phyloP scores from a whole-genome alignment of 2,329 filamentous ascomycete species.

The Spiromastix sp. region DNA sequence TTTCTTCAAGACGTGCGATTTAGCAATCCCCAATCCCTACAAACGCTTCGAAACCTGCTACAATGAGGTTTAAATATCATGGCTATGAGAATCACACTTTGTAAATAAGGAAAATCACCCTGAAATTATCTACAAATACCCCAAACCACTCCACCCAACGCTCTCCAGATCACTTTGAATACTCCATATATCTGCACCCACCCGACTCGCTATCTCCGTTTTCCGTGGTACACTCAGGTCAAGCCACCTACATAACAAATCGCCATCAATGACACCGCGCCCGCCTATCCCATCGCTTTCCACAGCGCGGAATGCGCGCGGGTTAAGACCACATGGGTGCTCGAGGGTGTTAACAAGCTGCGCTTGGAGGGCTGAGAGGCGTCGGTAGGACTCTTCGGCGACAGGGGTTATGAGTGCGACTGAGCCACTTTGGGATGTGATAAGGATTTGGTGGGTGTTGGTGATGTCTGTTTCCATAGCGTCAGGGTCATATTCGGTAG shows the following conservation, averaged over 20 bases:
- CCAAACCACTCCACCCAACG: slow-evolving; percentile 54
- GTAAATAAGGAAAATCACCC: no score
- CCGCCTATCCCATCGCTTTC: slow-evolving; percentile 40
- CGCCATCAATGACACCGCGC: slow-evolving; percentile 66
- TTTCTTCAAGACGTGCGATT: no score
- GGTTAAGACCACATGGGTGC: slow-evolving; percentile 71
- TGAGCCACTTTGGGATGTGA: slow-evolving; percentile 65
- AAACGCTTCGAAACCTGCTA: no score
- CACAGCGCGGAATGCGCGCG: slow-evolving; percentile 61
- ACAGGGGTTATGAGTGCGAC: slow-evolving; percentile 69
- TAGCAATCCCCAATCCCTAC: no score
- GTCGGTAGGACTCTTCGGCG: slow-evolving; percentile 69
- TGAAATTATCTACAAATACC: slow-evolving; percentile 32
- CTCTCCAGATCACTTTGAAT: slow-evolving; percentile 60
- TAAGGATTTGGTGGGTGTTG: slow-evolving; percentile 46
- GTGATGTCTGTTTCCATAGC: slow-evolving; percentile 28
- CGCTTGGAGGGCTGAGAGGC: slow-evolving; percentile 68
- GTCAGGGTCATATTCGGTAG: slow-evolving; percentile 23
- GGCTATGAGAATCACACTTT: no score
- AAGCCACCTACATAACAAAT: slow-evolving; percentile 62
- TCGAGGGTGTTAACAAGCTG: slow-evolving; percentile 69
- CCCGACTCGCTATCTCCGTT: slow-evolving; percentile 62
- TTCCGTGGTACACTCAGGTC: slow-evolving; percentile 63
- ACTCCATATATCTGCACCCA: slow-evolving; percentile 57
- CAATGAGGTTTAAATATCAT: no score